Conservation (phyloP, 1,139 yeast species). For the Diutina catenulata region DNA sequence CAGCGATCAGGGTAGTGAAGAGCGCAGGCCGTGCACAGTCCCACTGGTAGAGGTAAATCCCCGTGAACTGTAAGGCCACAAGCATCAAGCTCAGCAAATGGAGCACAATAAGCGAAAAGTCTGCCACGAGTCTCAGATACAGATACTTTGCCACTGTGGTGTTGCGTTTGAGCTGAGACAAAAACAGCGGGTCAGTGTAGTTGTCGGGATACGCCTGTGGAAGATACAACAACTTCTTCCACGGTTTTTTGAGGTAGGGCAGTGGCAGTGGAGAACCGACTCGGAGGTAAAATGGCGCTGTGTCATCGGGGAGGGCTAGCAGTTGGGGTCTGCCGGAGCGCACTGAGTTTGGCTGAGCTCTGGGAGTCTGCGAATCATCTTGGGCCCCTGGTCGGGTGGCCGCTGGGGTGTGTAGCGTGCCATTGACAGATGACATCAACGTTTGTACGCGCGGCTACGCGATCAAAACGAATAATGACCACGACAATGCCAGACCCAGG, state of each 20-base stretch:
- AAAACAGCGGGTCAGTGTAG: conserved; percentile 70
- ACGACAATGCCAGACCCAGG: no score
- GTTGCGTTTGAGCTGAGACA: conserved; percentile 68
- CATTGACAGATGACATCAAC: no score
- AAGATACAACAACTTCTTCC: conserved; percentile 86
- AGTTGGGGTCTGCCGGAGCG: no score
- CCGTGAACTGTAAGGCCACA: conserved; percentile 52
- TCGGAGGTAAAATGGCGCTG: no score
- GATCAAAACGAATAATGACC: no score
- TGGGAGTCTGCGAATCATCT: no score
- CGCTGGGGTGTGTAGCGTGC: no score
- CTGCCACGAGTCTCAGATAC: conserved; percentile 49
- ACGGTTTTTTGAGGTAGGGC: conserved; percentile 18
- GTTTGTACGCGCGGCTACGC: no score
- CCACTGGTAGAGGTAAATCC: conserved; percentile 36
- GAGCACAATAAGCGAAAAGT: conserved; percentile 54
- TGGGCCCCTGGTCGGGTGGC: no score
- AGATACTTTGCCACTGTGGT: conserved; percentile 63
- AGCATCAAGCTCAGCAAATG: conserved; percentile 53
- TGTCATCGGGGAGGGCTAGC: no score
- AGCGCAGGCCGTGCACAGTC: conserved; percentile 28
- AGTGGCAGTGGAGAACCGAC: not conserved
- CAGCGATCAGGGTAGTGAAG: conserved; percentile 15
- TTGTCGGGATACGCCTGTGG: conserved; percentile 86
- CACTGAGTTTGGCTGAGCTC: no score